A percentile compares a stretch with the other conserved stretches of the same genome.
Evolutionary conservation across 2,329 filamentous ascomycete species (phyloP).

Genomic region (Claviceps sp.): DNA sequence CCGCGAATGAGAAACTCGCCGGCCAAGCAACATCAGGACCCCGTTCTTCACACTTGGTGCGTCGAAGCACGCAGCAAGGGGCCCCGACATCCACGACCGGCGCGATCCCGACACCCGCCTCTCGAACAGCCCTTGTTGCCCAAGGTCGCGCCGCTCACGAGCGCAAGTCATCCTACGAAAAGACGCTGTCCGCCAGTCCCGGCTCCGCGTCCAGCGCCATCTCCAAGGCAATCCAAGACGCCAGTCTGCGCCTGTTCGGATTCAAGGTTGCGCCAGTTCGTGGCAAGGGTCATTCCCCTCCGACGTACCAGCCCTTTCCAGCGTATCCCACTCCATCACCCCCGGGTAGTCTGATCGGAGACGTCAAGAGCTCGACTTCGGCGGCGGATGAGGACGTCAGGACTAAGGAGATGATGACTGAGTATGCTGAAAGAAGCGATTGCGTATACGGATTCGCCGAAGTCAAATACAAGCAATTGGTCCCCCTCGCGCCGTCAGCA

Average conservation of each 20-base stretch:
- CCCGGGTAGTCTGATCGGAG: constrained; percentile 50
- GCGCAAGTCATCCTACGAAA: constrained; percentile 68
- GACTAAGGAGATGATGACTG: constrained; percentile 72
- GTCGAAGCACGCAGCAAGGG: constrained; percentile 68
- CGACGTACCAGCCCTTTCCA: constrained; percentile 71
- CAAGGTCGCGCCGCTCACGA: constrained; percentile 58
- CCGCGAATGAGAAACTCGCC: constrained; percentile 58
- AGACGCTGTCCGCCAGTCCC: constrained; percentile 53
- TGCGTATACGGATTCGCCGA: constrained; percentile 97
- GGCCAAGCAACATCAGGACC: constrained; percentile 35
- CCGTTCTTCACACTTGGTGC: constrained; percentile 50
- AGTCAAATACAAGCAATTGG: constrained; percentile 96
- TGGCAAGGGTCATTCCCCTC: constrained; percentile 56
- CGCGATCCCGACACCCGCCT: constrained; percentile 51
- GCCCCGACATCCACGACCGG: constrained; percentile 54
- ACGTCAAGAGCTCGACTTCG: constrained; percentile 41
- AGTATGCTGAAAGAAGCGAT: constrained; percentile 83
- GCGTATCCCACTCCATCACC: constrained; percentile 60
- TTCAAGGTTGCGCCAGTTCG: constrained; percentile 56
- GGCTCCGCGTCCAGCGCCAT: constrained; percentile 77
- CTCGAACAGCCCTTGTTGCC: constrained; percentile 62
- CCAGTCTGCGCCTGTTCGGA: constrained; percentile 62
- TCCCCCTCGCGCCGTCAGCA: constrained; percentile 70
- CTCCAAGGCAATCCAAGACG: constrained; percentile 88
- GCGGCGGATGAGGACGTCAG: constrained; percentile 71